Conservation (phyloP, 345 rosid species). For the Stellera chamaejasme region DNA sequence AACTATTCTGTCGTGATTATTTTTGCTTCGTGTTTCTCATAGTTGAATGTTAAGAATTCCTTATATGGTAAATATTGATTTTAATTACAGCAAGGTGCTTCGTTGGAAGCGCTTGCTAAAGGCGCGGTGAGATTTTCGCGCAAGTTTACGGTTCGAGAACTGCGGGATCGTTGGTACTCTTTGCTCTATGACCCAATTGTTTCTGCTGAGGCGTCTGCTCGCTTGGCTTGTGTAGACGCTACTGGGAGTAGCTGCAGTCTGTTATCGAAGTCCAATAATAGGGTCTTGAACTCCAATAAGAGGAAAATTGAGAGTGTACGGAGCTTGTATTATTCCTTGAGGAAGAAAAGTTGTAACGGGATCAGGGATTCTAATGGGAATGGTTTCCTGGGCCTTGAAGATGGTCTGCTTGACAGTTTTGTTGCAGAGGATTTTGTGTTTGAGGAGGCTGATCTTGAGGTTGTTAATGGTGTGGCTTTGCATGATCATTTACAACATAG, state of each 20-base stretch:
- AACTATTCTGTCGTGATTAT: slow-evolving; percentile 2
- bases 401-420: slow-evolving; percentile 15
- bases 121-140: slow-evolving; percentile 89
- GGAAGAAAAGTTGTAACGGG: slow-evolving; percentile 20
- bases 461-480: not conserved
- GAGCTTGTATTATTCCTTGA: slow-evolving; percentile 19
- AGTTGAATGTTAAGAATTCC: not conserved
- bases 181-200: slow-evolving; percentile 84
- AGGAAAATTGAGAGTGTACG: slow-evolving; percentile 33
- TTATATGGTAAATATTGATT: not conserved
- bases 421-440: slow-evolving; percentile 12
- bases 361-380: slow-evolving; percentile 11
- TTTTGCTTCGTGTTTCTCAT: not conserved
- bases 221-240: slow-evolving; percentile 59
- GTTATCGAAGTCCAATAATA: slow-evolving; percentile 18
- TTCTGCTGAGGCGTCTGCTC: slow-evolving; percentile 71
- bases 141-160: slow-evolving; percentile 56
- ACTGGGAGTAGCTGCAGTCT: slow-evolving; percentile 11
- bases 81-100: slow-evolving; percentile 80
- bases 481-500: slow-evolving; percentile 7
- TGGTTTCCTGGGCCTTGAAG: not conserved
- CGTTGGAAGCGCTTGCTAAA: slow-evolving; percentile 95
- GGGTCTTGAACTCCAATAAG: slow-evolving; percentile 22
- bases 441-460: slow-evolving; percentile 8
- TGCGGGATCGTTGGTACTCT: slow-evolving; percentile 82